Evolutionary conservation across 202 grass and related monocot genomes (phyloP).

Genomic region (Eragrostis tef): DNA sequence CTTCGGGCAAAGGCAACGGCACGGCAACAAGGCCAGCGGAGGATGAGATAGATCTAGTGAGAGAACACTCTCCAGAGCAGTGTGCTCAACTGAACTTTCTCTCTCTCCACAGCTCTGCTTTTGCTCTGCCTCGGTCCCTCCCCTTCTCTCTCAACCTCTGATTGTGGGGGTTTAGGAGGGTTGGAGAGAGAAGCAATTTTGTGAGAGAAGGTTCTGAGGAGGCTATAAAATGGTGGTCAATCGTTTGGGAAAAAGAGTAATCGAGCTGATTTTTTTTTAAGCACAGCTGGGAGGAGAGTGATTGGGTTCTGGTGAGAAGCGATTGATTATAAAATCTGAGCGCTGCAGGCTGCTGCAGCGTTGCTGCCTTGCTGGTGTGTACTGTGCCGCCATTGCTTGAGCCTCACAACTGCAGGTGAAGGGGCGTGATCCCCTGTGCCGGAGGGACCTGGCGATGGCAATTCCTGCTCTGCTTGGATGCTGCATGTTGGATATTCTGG

Average conservation of each 20-base stretch:
- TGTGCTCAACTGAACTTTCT: conserved; percentile 13
- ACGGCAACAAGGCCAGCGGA: conserved; percentile 23
- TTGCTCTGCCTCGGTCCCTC: background rate
- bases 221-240: conserved; percentile 56
- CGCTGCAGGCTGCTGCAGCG: background rate
- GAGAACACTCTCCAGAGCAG: background rate
- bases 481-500: background rate
- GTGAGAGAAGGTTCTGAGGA: conserved; percentile 48
- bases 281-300: conserved; percentile 36
- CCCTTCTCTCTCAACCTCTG: conserved; percentile 15
- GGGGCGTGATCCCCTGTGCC: background rate
- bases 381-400: conserved; percentile 32
- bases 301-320: conserved; percentile 44
- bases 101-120: conserved; percentile 31
- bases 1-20: conserved; percentile 41
- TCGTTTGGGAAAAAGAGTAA: conserved; percentile 39
- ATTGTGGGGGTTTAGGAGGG: conserved; percentile 25
- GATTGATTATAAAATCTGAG: conserved; percentile 33
- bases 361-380: background rate
- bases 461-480: conserved; percentile 15
- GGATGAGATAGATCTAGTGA: conserved; percentile 51
- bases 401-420: conserved; percentile 36
- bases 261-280: conserved; percentile 23
- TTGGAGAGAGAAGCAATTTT: conserved; percentile 40
- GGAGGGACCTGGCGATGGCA: conserved; percentile 33